phyloP scores from a whole-genome alignment of 106 monocot genomes.

The Gastrodia elata region DNA sequence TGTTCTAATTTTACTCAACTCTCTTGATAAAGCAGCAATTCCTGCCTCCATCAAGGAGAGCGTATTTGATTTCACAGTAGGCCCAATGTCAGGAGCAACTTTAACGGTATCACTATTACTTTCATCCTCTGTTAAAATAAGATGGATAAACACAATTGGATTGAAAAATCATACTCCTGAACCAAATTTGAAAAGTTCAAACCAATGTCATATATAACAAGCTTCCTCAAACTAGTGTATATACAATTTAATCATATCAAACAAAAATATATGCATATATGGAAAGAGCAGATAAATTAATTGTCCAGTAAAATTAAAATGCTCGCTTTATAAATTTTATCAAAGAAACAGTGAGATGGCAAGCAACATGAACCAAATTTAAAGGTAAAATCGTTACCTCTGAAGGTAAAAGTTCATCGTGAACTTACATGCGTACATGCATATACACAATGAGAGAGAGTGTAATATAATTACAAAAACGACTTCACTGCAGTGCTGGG shows the following conservation, averaged over 20 bases:
- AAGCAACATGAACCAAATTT: not conserved
- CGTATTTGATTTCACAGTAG: slow-evolving; percentile 53
- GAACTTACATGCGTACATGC: not conserved
- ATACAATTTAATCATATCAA: not conserved
- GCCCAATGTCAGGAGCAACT: slow-evolving; percentile 58
- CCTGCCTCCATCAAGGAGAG: slow-evolving; percentile 78
- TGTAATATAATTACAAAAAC: no score
- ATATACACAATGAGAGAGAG: no score
- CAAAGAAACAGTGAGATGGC: not conserved
- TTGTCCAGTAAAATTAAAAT: not conserved
- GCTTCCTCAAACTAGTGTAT: not conserved
- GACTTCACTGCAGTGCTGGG: not conserved
- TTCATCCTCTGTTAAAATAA: slow-evolving; percentile 43
- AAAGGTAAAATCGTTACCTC: not conserved
- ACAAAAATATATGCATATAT: not conserved
- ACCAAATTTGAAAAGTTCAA: not conserved
- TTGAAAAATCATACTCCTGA: not conserved
- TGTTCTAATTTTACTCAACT: slow-evolving; percentile 80
- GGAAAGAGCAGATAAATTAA: not conserved
- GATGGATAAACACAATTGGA: slow-evolving; percentile 7
- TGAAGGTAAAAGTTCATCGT: not conserved
- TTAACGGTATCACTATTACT: slow-evolving; percentile 39
- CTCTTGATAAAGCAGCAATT: slow-evolving; percentile 61
- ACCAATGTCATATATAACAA: not conserved
- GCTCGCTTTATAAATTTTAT: not conserved